Base-by-base conservation (phyloP, 2,329 filamentous ascomycete species). In the Penicillium vulpinum region DNA sequence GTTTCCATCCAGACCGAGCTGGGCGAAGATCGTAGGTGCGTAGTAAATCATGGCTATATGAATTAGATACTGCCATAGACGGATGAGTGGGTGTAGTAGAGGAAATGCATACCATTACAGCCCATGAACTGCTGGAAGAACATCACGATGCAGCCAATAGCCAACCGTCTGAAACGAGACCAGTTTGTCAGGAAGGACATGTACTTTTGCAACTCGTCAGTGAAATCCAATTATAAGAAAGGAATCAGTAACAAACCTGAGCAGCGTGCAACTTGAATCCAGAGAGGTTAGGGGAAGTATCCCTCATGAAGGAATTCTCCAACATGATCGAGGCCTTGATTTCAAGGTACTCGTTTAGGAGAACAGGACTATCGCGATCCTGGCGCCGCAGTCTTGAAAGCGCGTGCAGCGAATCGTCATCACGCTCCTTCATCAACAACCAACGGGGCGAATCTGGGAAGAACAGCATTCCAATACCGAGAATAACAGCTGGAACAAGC, bases 391-490 rank as follows among this genome's bases (percentile, higher is more conserved):
- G 70, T 56, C 75, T 79, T 2, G 74, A 75, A 2, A 85, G 71
- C 0, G 75, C 76, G 11, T 67, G 57, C 8, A 84, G 69, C 0
- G 78, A 77, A 16, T 84, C 82, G 3, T 80, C 73, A 48, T 84
- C 75, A 5, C 78, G 76, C 35, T 77, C 78, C 50, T 77, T 75
- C 62, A 77, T 78, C 9, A 77, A 73, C 2, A 85, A 73, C 77
- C 83, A 85, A 24, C 83, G 76, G 0, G 83, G 83, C 0, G 83
- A 84, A 54, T 80, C 83, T 0, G 84, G 84, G 58, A 84, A 77
- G 67, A 83, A 82, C 5, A 74, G 29, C 63, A 78, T 77, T 9
- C 75, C 75, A 3, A 73, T 56, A 3, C 75, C 72, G 2, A 79
- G 62, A 16, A 72, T 62, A 0, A 77, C 45, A 1, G 76, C 75